phyloP scores from a whole-genome alignment of 306 rosid genomes.

The Rosa multiflora region DNA sequence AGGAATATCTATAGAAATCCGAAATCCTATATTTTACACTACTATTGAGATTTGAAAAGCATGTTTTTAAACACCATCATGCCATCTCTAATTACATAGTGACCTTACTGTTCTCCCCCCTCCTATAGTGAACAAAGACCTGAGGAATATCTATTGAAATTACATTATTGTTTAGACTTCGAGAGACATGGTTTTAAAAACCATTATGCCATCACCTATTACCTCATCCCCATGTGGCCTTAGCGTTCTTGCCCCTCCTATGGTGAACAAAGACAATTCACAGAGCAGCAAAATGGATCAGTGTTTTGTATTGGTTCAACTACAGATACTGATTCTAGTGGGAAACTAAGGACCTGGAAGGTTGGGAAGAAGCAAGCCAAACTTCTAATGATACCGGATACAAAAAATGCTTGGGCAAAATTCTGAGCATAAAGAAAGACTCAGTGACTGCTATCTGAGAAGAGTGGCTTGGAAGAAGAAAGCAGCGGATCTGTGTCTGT shows the following conservation, averaged over 20 bases:
- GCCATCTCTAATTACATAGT: neutral
- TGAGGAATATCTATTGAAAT: neutral
- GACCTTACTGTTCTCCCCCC: neutral
- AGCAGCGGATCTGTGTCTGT: neutral
- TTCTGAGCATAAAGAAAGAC: neutral
- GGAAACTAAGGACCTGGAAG: conserved; percentile 14
- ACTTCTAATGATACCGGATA: neutral
- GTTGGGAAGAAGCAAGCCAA: neutral
- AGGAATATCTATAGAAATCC: neutral
- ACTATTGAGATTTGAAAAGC: neutral
- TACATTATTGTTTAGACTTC: neutral
- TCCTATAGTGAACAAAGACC: neutral
- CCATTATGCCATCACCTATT: conserved; percentile 3
- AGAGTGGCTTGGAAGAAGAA: neutral
- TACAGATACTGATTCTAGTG: conserved; percentile 10
- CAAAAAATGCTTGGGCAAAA: neutral
- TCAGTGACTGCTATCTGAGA: neutral
- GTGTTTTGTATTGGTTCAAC: neutral
- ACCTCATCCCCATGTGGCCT: too few species aligned
- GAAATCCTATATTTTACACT: neutral
- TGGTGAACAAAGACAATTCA: neutral
- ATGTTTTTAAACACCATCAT: neutral
- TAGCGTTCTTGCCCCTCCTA: neutral
- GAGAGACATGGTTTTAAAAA: neutral
- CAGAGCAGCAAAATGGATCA: neutral